Evolutionary conservation across 495 filamentous ascomycete species (phyloP), one percentile per base, ranked within the genome.

Genomic region (Neurospora sp.): DNA sequence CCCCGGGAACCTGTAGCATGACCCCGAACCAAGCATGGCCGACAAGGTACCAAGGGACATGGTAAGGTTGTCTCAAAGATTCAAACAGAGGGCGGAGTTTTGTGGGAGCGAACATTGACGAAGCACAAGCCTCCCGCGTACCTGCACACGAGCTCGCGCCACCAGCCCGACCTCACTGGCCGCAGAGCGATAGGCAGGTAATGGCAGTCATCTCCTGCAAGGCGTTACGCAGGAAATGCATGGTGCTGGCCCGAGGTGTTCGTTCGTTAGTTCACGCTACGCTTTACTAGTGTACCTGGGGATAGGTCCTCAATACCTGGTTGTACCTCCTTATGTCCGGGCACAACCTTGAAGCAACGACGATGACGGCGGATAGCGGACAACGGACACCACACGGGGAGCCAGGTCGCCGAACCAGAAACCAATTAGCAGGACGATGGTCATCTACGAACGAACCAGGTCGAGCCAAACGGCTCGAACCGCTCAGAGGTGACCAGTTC

Each of bases 1-100:
- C 53, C 48, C 53, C 27, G 53, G 27, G 53, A 65, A 65, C 53
- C 53, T 65, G 53, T 35, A 65, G 53, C 14, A 65, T 65, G 53
- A 65, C 12, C 1, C 27, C 14, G 27, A 65, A 35, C 53, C 53
- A 45, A 45, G 17, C 74, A 44, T 53, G 73, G 70, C 73, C 70
- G 31, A 75, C 70, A 69, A 70, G 65, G 73, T 72, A 59, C 70
- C 75, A 72, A 65, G 53, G 53, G 53, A 31, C 48, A 71, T 73
- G 76, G 17, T 65, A 27, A 35, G 53, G 27, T 31, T 65, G 76
- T 78, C 76, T 78, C 76, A 78, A 76, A 78, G 73, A 70, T 72
- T 78, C 76, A 78, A 78, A 78, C 76, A 70, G 42, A 70, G 8
- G 71, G 53, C 53, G 53, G 53, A 65, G 6, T 35, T 35, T 17